Percentiles rank a stretch among this genome's conserved stretches.
Conservation (phyloP, 2,329 filamentous ascomycete genomes). For the Colletotrichum shisoi region DNA sequence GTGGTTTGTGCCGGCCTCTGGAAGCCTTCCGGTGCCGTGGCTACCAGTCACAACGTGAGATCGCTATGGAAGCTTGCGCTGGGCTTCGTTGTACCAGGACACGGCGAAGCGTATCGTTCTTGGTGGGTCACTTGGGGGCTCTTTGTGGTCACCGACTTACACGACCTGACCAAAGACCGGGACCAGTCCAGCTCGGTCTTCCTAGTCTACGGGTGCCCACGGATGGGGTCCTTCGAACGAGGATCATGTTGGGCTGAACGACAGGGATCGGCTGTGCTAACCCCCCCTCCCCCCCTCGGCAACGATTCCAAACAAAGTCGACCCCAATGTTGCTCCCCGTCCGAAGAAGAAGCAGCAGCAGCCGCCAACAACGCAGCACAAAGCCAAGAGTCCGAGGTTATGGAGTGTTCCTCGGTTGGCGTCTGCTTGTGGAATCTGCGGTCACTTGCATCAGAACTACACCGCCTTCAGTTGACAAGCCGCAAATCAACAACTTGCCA, state of each 20-base stretch:
- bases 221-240: slow-evolving; percentile 32
- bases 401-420: slow-evolving; percentile 1
- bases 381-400: slow-evolving; percentile 26
- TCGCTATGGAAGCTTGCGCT: slow-evolving; percentile 20
- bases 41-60: slow-evolving; percentile 10
- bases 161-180: slow-evolving; percentile 19
- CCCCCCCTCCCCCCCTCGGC: slow-evolving; percentile 9
- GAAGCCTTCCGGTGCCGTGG: not conserved
- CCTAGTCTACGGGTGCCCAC: slow-evolving; percentile 22
- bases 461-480: slow-evolving; percentile 24
- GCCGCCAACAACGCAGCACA: slow-evolving; percentile 9
- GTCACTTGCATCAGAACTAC: slow-evolving; percentile 5
- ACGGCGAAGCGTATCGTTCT: slow-evolving; percentile 15
- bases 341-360: slow-evolving; percentile 12
- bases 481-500: slow-evolving; percentile 8
- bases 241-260: slow-evolving; percentile 39
- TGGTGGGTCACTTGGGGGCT: slow-evolving; percentile 7
- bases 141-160: slow-evolving; percentile 26
- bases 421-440: slow-evolving; percentile 12
- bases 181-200: slow-evolving; percentile 23
- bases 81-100: slow-evolving; percentile 24
- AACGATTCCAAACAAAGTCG: slow-evolving; percentile 30
- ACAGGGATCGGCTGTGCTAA: slow-evolving; percentile 35
- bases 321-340: slow-evolving; percentile 30
- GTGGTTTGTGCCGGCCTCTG: slow-evolving; percentile 8